These are phyloP conservation scores for Fistulinella prunicolor DNA, from an alignment of 768 basidiomycete species.

Conservation along the genomic window DNA sequence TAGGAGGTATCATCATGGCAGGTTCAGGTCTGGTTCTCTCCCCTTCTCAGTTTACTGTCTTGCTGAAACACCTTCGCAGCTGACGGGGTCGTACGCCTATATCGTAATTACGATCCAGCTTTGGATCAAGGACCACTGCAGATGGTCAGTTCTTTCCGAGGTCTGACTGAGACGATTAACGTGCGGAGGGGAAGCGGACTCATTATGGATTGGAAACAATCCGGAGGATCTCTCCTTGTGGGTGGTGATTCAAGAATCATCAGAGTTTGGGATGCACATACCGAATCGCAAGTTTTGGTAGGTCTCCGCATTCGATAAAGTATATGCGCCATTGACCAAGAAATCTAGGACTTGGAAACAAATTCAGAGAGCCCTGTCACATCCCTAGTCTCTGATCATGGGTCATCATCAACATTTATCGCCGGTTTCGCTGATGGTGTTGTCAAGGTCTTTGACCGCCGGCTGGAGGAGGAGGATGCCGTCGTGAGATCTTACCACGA, in stretches of 20 bases:
- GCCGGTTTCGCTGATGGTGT: constrained; percentile 92
- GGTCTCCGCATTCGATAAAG: constrained; percentile 20
- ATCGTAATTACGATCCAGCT: constrained; percentile 84
- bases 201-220: constrained; percentile 92
- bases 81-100: constrained; percentile 89
- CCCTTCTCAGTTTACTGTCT: not conserved
- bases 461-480: constrained; percentile 79
- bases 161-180: constrained; percentile 72
- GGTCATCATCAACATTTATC: constrained; percentile 74
- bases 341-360: constrained; percentile 77
- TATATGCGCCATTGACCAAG: not conserved
- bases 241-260: constrained; percentile 90
- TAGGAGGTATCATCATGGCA: constrained; percentile 84
- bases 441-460: constrained; percentile 87
- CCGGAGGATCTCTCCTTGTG: constrained; percentile 77
- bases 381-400: constrained; percentile 73
- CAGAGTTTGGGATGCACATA: constrained; percentile 93
- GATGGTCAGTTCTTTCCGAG: constrained; percentile 94
- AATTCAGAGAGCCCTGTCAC: constrained; percentile 90
- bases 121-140: constrained; percentile 72
- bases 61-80: constrained; percentile 44
- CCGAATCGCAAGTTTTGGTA: constrained; percentile 75
- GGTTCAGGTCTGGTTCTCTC: constrained; percentile 63
- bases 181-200: constrained; percentile 79
- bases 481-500: constrained; percentile 74